Evolutionary conservation across 208 protist species (phyloP).

Genomic region (Trypanosoma rangeli): DNA sequence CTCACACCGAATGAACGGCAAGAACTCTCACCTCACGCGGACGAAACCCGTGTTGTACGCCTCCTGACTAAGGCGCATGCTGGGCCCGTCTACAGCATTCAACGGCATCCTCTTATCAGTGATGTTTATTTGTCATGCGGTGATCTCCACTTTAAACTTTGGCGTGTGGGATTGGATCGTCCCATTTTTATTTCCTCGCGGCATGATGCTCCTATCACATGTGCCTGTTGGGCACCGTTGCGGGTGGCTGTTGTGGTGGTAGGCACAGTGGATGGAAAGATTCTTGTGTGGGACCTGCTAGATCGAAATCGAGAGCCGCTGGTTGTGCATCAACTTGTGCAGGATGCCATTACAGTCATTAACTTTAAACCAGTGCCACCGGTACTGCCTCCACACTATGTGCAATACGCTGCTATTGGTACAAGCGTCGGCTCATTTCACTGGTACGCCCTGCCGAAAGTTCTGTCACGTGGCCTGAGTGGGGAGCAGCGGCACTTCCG

Average conservation of each 20-base stretch:
- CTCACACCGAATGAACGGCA: slow-evolving; percentile 58
- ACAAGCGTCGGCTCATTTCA: slow-evolving; percentile 87
- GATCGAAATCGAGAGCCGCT: slow-evolving; percentile 88
- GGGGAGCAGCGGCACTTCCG: slow-evolving; percentile 82
- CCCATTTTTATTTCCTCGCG: slow-evolving; percentile 81
- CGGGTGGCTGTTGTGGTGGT: slow-evolving; percentile 78
- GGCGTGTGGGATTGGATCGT: slow-evolving; percentile 62
- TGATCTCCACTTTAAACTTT: slow-evolving; percentile 89
- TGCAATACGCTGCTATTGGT: slow-evolving; percentile 87
- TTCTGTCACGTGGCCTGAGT: slow-evolving; percentile 74
- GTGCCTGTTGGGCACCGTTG: slow-evolving; percentile 84
- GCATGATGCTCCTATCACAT: slow-evolving; percentile 55
- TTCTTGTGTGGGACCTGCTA: slow-evolving; percentile 91
- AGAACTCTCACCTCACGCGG: slow-evolving; percentile 43
- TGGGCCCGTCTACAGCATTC: slow-evolving; percentile 72
- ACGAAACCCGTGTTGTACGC: slow-evolving; percentile 66
- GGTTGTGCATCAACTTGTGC: slow-evolving; percentile 84
- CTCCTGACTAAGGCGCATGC: slow-evolving; percentile 56
- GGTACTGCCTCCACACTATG: slow-evolving; percentile 43
- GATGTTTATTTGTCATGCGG: slow-evolving; percentile 91
- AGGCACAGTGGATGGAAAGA: slow-evolving; percentile 78
- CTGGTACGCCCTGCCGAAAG: slow-evolving; percentile 80
- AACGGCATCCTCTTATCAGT: slow-evolving; percentile 81
- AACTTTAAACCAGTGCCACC: slow-evolving; percentile 75
- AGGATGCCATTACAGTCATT: slow-evolving; percentile 89